A percentile compares a stretch with the other conserved stretches of the same genome.
Conservation (phyloP, 2,329 filamentous ascomycete species). For the Cadophora luteo-olivacea region DNA sequence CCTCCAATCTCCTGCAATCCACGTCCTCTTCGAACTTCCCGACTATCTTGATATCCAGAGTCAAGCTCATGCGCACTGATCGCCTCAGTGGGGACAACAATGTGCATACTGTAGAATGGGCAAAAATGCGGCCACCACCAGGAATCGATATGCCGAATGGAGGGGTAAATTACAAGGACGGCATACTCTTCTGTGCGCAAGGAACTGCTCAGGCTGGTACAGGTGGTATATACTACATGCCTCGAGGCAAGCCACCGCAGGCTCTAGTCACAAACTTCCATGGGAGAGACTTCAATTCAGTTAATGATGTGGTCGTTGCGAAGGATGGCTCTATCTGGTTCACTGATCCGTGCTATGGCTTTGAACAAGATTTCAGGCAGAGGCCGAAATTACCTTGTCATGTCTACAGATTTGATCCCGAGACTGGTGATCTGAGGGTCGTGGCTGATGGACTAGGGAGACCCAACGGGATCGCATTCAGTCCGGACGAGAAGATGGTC, state of each 20-base stretch:
- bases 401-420: conserved; percentile 54
- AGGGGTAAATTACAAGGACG: conserved; percentile 50
- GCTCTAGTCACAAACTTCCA: conserved; percentile 52
- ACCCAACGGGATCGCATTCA: conserved; percentile 47
- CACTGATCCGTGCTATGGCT: conserved; percentile 54
- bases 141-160: conserved; percentile 54
- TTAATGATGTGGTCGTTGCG: conserved; percentile 51
- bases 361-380: conserved; percentile 53
- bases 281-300: conserved; percentile 55
- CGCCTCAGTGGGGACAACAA: conserved; percentile 34
- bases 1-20: conserved; percentile 51
- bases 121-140: conserved; percentile 47
- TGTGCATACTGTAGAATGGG: conserved; percentile 45
- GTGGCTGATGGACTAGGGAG: conserved; percentile 54
- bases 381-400: conserved; percentile 53
- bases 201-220: conserved; percentile 40
- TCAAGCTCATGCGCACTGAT: conserved; percentile 45
- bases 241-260: conserved; percentile 31
- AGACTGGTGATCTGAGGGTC: conserved; percentile 51
- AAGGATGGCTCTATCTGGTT: conserved; percentile 55
- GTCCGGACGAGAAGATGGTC: conserved; percentile 47
- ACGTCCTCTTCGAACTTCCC: conserved; percentile 49
- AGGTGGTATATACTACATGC: conserved; percentile 43
- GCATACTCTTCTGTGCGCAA: conserved; percentile 52
- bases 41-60: conserved; percentile 53